Evolutionary conservation across 176 grass and related monocot genomes (phyloP).

Genomic region (Phoenix dactylifera): DNA sequence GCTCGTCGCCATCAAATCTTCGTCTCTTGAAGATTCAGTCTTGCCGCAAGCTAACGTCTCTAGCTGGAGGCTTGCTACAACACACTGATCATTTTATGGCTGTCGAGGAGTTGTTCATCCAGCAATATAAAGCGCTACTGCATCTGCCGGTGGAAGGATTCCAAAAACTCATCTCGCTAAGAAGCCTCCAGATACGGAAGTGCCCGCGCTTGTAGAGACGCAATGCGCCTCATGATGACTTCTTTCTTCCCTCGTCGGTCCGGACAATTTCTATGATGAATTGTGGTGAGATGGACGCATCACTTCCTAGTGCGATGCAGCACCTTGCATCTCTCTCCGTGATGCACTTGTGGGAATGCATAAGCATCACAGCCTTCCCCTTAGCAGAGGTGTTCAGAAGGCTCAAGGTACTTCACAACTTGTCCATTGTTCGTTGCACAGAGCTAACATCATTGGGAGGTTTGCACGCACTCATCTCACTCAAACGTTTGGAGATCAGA

Average conservation of each 20-base stretch:
- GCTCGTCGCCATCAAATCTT: too few relatives aligned
- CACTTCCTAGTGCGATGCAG: background rate
- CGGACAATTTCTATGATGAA: background rate
- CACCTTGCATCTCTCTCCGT: background rate
- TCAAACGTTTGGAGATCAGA: background rate
- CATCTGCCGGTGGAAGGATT: too few relatives aligned
- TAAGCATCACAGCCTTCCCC: background rate
- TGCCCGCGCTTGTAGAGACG: too few relatives aligned
- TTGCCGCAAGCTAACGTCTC: too few relatives aligned
- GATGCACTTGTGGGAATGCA: background rate
- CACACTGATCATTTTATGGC: too few relatives aligned
- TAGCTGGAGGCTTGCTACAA: too few relatives aligned
- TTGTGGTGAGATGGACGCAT: background rate
- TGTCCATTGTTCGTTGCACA: background rate
- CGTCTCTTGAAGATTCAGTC: too few relatives aligned
- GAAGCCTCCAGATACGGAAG: too few relatives aligned
- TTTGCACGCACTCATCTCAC: slow-evolving; percentile 4
- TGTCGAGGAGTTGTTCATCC: too few relatives aligned
- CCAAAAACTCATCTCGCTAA: too few relatives aligned
- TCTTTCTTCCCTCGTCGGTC: slow-evolving; percentile 5
- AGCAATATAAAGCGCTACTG: too few relatives aligned
- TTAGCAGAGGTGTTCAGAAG: background rate
- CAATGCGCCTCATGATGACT: background rate
- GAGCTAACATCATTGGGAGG: background rate
- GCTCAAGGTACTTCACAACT: background rate